phyloP scores from a whole-genome alignment of 2,329 filamentous ascomycete genomes.

The Ceratocystis ficicola region DNA sequence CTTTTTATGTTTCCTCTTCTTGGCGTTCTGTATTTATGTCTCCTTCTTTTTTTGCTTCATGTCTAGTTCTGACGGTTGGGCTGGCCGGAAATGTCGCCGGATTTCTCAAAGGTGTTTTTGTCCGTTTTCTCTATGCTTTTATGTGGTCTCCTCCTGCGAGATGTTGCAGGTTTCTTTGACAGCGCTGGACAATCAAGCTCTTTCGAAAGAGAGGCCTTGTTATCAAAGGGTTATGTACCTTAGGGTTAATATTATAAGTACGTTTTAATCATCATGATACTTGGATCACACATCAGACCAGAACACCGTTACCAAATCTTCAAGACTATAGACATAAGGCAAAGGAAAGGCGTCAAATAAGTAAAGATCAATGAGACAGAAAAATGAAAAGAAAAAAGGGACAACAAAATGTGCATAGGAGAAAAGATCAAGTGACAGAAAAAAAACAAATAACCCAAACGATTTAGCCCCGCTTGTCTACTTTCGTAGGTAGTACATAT shows the following conservation, averaged over 20 bases:
- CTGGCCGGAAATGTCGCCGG: background rate
- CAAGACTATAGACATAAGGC: background rate
- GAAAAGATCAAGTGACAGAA: conserved; percentile 6
- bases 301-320: background rate
- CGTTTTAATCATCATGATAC: no score
- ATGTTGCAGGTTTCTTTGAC: background rate
- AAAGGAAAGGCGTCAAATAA: background rate
- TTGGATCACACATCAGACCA: no score
- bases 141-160: background rate
- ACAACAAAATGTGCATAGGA: conserved; percentile 4
- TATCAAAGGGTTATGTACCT: no score
- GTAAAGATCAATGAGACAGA: background rate
- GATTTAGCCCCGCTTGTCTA: conserved; percentile 7
- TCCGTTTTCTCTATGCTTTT: background rate
- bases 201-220: no score
- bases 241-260: no score
- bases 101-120: background rate
- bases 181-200: background rate
- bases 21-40: background rate
- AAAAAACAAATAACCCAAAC: conserved; percentile 14
- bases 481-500: conserved; percentile 7
- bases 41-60: background rate
- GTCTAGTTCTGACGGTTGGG: background rate
- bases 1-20: conserved; percentile 4
- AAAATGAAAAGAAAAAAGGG: conserved; percentile 2